Base-by-base conservation (phyloP, 1,284 basidiomycete genomes). In the Ustilago vetiveriae region DNA sequence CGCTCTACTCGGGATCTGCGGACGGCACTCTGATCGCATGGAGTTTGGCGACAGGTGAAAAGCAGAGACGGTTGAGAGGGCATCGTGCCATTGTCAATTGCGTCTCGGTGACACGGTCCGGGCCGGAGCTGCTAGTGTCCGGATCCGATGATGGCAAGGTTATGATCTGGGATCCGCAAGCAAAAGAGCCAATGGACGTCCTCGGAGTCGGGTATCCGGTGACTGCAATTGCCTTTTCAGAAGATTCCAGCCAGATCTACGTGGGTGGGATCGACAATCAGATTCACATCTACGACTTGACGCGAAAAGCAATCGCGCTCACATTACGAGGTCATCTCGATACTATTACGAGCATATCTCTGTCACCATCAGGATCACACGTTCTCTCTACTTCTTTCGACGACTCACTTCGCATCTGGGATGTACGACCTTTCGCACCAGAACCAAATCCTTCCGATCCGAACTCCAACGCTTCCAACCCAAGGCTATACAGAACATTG, bases 221-320 rank as follows among this genome's bases (percentile, higher is more conserved):
- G 10, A 82, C 81, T 1, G 76, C 79, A 3, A 67, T 82, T 3
- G 76, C 60, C 5, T 82, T 81, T 40, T 74, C 75, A 16, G 74
- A 74, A 16, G 81, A 82, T 43, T 76, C 74, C 3, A 71, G 71
- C 36, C 76, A 80, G 57, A 45, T 82, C 36, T 82, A 71, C 47
- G 72, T 82, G 9, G 80, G 75, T 3, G 78, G 80, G 22, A 54
- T 82, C 23, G 81, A 82, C 63, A 82, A 82, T 41, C 75, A 79
- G 37, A 69, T 82, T 32, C 80, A 81, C 47, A 60, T 74, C 17
- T 79, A 77, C 58, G 79, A 81, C 35, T 47, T 81, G 6, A 47
- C 69, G 8, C 67, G 71, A 16, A 75, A 76, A 46, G 21, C 60
- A 14, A 74, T 72, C 43, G 53, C 68, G 6, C 78, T 72, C 38